Evolutionary conservation across 768 basidiomycete genomes (phyloP).

Genomic region (Pisolithus tinctorius): DNA sequence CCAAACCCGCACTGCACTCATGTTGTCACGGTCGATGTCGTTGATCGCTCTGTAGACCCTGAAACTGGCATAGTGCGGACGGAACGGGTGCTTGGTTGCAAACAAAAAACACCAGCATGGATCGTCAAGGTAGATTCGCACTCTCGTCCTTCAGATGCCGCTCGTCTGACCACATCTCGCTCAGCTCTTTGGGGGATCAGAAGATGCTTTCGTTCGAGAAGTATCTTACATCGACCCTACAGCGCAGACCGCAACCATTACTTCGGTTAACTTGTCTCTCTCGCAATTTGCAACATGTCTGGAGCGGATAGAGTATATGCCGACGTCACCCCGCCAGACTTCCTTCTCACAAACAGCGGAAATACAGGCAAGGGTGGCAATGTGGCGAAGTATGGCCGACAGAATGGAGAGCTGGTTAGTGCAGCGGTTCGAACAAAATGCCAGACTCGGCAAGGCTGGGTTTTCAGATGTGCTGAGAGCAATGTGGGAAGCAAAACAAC

Average conservation of each 20-base stretch:
- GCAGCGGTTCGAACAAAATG: constrained; percentile 89
- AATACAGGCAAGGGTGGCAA: constrained; percentile 73
- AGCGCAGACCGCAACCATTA: constrained; percentile 73
- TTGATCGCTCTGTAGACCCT: constrained; percentile 80
- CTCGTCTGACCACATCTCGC: constrained; percentile 3
- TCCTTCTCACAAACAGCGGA: constrained; percentile 86
- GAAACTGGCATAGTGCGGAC: constrained; percentile 85
- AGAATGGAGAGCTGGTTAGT: constrained; percentile 80
- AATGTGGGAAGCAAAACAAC: constrained; percentile 69
- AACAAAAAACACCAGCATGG: constrained; percentile 89
- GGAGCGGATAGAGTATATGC: constrained; percentile 84
- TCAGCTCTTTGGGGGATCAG: constrained; percentile 86
- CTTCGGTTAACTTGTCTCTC: constrained; percentile 87
- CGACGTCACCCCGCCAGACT: constrained; percentile 57
- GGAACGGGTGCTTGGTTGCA: constrained; percentile 84
- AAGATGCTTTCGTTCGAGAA: constrained; percentile 92
- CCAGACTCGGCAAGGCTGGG: constrained; percentile 79
- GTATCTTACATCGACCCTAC: constrained; percentile 89
- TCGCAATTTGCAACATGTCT: constrained; percentile 94
- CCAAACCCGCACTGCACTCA: constrained; percentile 90
- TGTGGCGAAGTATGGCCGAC: constrained; percentile 79
- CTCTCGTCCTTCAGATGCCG: background rate
- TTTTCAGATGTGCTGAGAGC: constrained; percentile 84
- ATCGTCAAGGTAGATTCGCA: constrained; percentile 73
- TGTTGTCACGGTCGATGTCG: constrained; percentile 79